Conservation (phyloP, 192 early-diverging fungal genomes). For the Mortierella hygrophila region DNA sequence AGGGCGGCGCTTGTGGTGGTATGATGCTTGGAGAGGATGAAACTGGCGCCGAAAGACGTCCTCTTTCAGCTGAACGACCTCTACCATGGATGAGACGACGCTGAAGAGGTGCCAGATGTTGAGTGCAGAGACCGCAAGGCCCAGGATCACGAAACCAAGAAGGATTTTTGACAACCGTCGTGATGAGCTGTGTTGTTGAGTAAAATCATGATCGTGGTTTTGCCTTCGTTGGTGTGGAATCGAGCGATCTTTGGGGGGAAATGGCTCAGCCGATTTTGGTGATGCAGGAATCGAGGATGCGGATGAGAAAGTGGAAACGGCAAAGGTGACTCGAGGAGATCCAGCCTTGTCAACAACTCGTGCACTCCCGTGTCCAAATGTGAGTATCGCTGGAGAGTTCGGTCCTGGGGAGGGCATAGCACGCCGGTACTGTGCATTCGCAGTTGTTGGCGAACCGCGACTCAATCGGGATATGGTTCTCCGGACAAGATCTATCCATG, state of each 20-base stretch:
- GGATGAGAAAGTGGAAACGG: not conserved
- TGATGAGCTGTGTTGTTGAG: not conserved
- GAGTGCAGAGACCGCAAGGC: slow-evolving; percentile 23
- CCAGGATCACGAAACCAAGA: slow-evolving; percentile 21
- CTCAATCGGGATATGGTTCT: not conserved
- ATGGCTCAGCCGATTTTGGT: not conserved
- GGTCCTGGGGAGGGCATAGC: not conserved
- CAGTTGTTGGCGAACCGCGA: not conserved
- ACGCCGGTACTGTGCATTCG: not conserved
- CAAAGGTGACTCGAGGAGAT: not conserved
- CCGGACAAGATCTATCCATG: not conserved
- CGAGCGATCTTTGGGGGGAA: not conserved
- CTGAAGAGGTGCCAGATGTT: slow-evolving; percentile 36
- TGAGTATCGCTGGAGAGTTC: not conserved
- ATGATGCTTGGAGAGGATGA: slow-evolving; percentile 1
- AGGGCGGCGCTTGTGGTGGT: not conserved
- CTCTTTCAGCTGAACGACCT: slow-evolving; percentile 15
- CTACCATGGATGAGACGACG: slow-evolving; percentile 24
- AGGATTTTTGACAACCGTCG: slow-evolving; percentile 1
- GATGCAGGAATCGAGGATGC: not conserved
- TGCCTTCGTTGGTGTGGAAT: not conserved
- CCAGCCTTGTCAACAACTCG: not conserved
- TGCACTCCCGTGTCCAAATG: not conserved
- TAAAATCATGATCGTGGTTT: not conserved
- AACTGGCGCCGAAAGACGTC: not conserved